Evolutionary conservation across 345 rosid species (phyloP).

Genomic region (Salix caprea): DNA sequence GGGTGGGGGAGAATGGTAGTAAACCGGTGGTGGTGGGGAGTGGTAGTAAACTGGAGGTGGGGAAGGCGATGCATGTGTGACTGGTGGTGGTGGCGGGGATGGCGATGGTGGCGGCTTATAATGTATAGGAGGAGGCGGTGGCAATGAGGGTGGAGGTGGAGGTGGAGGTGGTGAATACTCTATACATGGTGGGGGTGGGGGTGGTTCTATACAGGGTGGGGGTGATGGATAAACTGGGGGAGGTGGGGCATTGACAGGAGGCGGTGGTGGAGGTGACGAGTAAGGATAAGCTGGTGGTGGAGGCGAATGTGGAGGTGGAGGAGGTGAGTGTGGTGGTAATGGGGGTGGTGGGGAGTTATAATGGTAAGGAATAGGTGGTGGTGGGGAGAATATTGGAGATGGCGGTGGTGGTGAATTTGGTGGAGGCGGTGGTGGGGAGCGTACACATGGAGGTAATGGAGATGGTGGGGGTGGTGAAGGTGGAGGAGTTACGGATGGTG

Average conservation of each 20-base stretch:
- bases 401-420: conserved; percentile 31
- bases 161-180: conserved; percentile 48
- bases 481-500: conserved; percentile 25
- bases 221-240: conserved; percentile 33
- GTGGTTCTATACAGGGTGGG: conserved; percentile 57
- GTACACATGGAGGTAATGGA: conserved; percentile 15
- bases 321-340: conserved; percentile 18
- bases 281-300: conserved; percentile 25
- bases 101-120: conserved; percentile 33
- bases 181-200: conserved; percentile 52
- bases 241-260: conserved; percentile 26
- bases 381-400: conserved; percentile 21
- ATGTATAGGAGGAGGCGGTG: conserved; percentile 27
- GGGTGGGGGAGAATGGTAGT: not conserved
- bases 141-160: conserved; percentile 44
- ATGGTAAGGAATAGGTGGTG: conserved; percentile 25
- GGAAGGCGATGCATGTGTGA: conserved; percentile 26
- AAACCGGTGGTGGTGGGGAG: conserved; percentile 41
- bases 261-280: conserved; percentile 19
- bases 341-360: conserved; percentile 41
- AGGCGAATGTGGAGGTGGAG: conserved; percentile 7
- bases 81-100: conserved; percentile 30
- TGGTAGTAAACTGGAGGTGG: conserved; percentile 16
- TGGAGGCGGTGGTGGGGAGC: not conserved
- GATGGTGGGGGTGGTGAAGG: conserved; percentile 21